Base-by-base conservation (phyloP, 495 filamentous ascomycete species). In the Tuber umbilicatum region DNA sequence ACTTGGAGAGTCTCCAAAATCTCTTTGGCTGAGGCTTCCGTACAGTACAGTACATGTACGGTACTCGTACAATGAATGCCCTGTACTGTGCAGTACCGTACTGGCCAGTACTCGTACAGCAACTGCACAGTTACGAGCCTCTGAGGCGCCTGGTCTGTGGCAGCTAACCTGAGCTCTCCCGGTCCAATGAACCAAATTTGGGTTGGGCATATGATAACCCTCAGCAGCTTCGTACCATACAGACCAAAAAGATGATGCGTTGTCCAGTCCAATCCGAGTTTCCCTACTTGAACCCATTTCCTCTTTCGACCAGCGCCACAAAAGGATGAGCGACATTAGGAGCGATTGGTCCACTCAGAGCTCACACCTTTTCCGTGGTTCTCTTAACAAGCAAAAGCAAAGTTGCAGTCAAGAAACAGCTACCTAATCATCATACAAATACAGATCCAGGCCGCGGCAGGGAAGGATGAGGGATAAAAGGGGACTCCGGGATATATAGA, bases 241-340 rank as follows among this genome's bases (percentile, higher is more conserved):
- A 5, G 55, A 17, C 50, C n/a, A 60, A 27, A 60, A 27, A 14
- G 23, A 17, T 16, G 55, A 35, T 64, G 55, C 55, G 55, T 64
- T 64, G 55, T 64, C 55, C 55, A 64, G 55, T 35, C 55, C 55
- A 64, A 64, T 64, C 69, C 69, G 69, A 78, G 74, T 78, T 78
- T 72, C 72, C 69, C 76, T 75, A 77, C 55, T 64, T 10, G 27
- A 64, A 14, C 27, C 14, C 55, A 64, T 64, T 64, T 64, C 55
- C 55, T 17, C 55, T 64, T 64, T 64, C 55, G 4, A 35, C 10
- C 55, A 19, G 27, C 31, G 27, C 27, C 55, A 31, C 55, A 31
- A 35, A 64, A 5, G 55, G 27, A 27, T 9, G 50, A 60, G 55
- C 16, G 55, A 35, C 14, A 60, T 60, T 27, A 64, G 27, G 27